Evolutionary conservation across 129 eudicot species (phyloP).

Genomic region (Glebionis coronaria): DNA sequence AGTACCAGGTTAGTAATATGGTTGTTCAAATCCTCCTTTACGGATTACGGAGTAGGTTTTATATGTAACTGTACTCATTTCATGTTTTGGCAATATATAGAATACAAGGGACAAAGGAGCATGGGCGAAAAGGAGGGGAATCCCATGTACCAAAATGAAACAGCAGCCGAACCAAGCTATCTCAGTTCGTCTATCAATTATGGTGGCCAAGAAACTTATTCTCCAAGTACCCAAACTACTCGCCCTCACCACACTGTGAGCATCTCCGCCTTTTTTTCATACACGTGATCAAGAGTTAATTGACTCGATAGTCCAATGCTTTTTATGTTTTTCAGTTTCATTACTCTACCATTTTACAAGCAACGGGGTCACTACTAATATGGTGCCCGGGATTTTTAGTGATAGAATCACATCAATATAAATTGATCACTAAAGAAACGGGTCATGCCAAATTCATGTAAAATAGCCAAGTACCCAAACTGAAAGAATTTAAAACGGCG

Average conservation of each 20-base stretch:
- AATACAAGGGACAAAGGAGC: constrained; percentile 35
- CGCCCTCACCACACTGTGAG: constrained; percentile 44
- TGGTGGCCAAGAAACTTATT: constrained; percentile 84
- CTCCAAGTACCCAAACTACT: constrained; percentile 42
- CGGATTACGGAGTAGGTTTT: background rate
- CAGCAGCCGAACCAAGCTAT: constrained; percentile 57
- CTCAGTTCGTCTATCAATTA: constrained; percentile 74
- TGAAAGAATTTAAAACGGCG: too few relatives aligned
- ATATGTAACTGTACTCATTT: background rate
- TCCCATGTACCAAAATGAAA: constrained; percentile 39
- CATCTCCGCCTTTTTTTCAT: constrained; percentile 12
- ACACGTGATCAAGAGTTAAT: background rate
- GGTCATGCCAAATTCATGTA: too few relatives aligned
- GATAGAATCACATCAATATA: too few relatives aligned
- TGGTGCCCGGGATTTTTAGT: too few relatives aligned
- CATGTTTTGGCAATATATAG: constrained; percentile 22
- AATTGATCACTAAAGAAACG: too few relatives aligned
- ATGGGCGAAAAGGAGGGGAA: constrained; percentile 40
- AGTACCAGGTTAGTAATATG: constrained; percentile 41
- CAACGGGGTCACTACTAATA: too few relatives aligned
- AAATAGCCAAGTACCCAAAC: background rate
- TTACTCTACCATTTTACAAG: too few relatives aligned
- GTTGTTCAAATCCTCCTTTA: too few relatives aligned
- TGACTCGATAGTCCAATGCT: too few relatives aligned
- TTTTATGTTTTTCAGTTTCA: too few relatives aligned